Conservation (phyloP, 2,329 filamentous ascomycete species). For the Neopestalotiopsis sp. region DNA sequence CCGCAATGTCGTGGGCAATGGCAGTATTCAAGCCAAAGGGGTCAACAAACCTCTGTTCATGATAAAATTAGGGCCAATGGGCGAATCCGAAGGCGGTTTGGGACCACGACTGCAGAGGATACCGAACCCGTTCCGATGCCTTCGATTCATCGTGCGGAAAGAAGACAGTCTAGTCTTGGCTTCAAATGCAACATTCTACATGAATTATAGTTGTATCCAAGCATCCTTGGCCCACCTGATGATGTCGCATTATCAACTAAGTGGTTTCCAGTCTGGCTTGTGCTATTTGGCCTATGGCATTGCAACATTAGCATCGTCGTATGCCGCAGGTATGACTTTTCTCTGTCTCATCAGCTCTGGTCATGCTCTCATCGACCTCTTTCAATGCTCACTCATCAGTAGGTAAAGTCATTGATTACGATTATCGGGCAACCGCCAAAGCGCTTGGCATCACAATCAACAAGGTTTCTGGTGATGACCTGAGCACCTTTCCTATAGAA, state of each 20-base stretch:
- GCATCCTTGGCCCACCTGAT: conserved; percentile 5
- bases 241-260: not conserved
- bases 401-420: conserved; percentile 7
- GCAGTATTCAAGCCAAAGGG: conserved; percentile 2
- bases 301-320: not conserved
- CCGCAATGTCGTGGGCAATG: conserved; percentile 21
- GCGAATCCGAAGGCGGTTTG: too few species aligned
- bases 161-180: not conserved
- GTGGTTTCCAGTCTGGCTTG: not conserved
- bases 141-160: not conserved
- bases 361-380: too few species aligned
- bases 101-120: not conserved
- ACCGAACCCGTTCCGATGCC: not conserved
- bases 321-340: not conserved
- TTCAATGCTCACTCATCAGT: not conserved
- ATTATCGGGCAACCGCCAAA: not conserved
- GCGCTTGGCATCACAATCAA: not conserved
- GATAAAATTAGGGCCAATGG: too few species aligned
- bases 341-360: too few species aligned
- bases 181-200: not conserved
- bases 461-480: conserved; percentile 1
- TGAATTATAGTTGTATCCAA: not conserved
- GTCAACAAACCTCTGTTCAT: not conserved
- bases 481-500: not conserved
- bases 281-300: not conserved